Conservation (phyloP, 176 grass and related monocot species). For the Chrysopogon serrulatus region DNA sequence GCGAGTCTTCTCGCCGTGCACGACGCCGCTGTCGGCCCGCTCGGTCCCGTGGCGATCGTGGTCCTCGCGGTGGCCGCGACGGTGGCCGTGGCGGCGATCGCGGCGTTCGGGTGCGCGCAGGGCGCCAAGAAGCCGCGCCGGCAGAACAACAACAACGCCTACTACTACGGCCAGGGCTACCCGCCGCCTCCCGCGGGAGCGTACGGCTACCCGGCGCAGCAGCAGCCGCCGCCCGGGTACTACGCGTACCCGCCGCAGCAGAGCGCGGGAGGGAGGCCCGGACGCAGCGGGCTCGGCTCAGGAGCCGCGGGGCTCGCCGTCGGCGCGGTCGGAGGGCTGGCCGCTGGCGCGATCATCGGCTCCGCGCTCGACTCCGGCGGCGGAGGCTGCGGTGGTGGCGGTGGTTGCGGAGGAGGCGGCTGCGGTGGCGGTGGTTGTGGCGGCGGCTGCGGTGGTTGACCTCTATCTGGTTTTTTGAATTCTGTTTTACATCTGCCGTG, state of each 20-base stretch:
- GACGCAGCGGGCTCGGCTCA: constrained; percentile 6
- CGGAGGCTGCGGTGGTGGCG: neutral
- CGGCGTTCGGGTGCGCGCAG: constrained; percentile 44
- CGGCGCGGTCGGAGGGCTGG: neutral
- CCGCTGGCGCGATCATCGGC: neutral
- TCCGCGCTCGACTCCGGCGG: constrained; percentile 19
- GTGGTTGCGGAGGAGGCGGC: neutral
- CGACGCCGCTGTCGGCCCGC: neutral
- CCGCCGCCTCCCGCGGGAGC: constrained; percentile 20
- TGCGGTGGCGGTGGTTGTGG: neutral
- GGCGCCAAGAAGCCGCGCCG: constrained; percentile 22
- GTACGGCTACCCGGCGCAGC: constrained; percentile 44
- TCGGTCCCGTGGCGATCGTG: neutral
- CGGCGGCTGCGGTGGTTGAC: constrained; percentile 25
- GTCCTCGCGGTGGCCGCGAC: neutral
- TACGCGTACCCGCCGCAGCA: constrained; percentile 32
- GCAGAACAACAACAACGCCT: constrained; percentile 22
- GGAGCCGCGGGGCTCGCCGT: constrained; percentile 29
- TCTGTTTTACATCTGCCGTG: neutral
- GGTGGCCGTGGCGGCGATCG: constrained; percentile 26
- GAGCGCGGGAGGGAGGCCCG: neutral
- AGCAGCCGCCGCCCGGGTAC: neutral
- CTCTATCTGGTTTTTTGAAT: neutral
- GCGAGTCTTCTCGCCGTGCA: neutral
- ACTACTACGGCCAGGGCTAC: constrained; percentile 39